A percentile compares a stretch with the other conserved stretches of the same genome.
Conservation (phyloP, 768 basidiomycete species). For the Multifurca ochricompacta region DNA sequence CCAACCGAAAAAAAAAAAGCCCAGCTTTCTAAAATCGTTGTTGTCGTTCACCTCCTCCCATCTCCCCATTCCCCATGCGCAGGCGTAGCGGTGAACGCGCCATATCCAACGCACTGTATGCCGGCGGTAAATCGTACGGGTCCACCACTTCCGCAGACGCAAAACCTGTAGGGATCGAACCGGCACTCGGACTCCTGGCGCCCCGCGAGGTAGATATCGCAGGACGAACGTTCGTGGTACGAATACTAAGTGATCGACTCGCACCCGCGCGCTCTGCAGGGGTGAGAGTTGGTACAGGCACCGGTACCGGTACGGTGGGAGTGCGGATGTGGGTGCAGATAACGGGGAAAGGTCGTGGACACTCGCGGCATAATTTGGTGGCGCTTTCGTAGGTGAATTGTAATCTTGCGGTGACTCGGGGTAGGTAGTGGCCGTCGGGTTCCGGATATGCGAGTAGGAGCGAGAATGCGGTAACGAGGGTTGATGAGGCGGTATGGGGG, state of each 20-base stretch:
- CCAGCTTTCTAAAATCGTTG: neutral
- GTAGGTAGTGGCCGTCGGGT: neutral
- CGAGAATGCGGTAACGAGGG: neutral
- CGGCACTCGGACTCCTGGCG: neutral
- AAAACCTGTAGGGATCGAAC: neutral
- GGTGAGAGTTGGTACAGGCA: neutral
- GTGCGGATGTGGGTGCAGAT: too few species aligned
- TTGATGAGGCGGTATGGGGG: neutral
- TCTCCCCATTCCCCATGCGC: neutral
- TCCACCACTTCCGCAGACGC: neutral
- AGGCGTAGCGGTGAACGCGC: neutral
- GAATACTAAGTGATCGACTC: neutral
- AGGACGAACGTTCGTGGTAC: neutral
- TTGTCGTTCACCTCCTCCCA: neutral
- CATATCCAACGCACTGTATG: constrained; percentile 16
- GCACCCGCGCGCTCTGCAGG: neutral
- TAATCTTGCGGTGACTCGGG: neutral
- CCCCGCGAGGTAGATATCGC: too few species aligned
- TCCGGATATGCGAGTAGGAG: neutral
- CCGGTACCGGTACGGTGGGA: too few species aligned
- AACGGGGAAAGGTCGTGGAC: neutral
- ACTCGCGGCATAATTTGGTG: constrained; percentile 11
- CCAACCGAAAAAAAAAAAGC: neutral
- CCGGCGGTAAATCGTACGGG: constrained; percentile 13
- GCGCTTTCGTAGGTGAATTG: neutral